Evolutionary conservation across 345 rosid species (phyloP).

Genomic region (Rhodamnia argentea): DNA sequence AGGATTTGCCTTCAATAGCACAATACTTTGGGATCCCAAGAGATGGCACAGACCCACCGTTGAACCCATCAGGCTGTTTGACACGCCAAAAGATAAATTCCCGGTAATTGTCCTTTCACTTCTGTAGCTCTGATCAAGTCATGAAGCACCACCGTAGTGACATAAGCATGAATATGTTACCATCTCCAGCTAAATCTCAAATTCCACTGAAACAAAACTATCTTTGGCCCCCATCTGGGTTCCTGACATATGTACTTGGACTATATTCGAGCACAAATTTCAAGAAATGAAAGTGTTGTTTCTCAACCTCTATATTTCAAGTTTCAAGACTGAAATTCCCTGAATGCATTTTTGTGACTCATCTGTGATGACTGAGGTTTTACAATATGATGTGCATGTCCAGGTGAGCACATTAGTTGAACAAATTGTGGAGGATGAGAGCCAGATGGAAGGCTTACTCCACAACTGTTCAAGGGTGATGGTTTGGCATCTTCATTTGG

Average conservation of each 20-base stretch:
- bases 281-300: not conserved
- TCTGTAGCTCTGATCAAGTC: not conserved
- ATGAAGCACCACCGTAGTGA: not conserved
- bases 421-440: slow-evolving; percentile 65
- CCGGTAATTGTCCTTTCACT: slow-evolving; percentile 20
- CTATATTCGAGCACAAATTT: not conserved
- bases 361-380: not conserved
- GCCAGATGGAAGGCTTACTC: slow-evolving; percentile 54
- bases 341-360: not conserved
- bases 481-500: slow-evolving; percentile 36
- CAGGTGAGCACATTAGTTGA: slow-evolving; percentile 44
- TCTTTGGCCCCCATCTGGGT: not conserved
- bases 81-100: slow-evolving; percentile 26
- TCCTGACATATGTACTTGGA: not conserved
- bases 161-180: too few species aligned
- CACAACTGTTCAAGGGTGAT: slow-evolving; percentile 36
- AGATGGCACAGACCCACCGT: slow-evolving; percentile 48
- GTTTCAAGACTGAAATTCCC: not conserved
- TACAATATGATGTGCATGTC: slow-evolving; percentile 1
- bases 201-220: not conserved
- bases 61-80: slow-evolving; percentile 45
- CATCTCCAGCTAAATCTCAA: not conserved
- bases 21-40: slow-evolving; percentile 58
- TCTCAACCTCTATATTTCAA: not conserved
- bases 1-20: slow-evolving; percentile 65